These are phyloP conservation scores for Graphilbum ipis-grandicollis DNA, from an alignment of 2,329 filamentous ascomycete genomes.

Conservation along the genomic window DNA sequence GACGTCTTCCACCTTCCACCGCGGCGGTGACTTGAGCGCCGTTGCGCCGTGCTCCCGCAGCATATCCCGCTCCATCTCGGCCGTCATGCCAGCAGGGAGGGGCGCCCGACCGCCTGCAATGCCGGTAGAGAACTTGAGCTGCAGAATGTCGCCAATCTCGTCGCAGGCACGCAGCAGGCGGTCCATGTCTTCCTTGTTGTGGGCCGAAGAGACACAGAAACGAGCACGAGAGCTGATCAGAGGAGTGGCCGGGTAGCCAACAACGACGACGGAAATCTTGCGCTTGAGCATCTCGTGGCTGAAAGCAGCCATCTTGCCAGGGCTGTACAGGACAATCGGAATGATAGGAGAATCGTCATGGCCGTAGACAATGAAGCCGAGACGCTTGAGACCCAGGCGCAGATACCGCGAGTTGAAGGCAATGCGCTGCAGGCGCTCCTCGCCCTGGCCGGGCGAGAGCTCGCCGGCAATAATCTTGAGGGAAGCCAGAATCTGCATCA, in stretches of 20 bases:
- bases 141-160: slow-evolving; percentile 77
- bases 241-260: slow-evolving; percentile 91
- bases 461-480: slow-evolving; percentile 83
- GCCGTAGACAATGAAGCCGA: slow-evolving; percentile 92
- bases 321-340: slow-evolving; percentile 85
- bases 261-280: slow-evolving; percentile 93
- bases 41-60: slow-evolving; percentile 44
- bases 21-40: slow-evolving; percentile 57
- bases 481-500: slow-evolving; percentile 79
- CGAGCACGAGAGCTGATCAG: slow-evolving; percentile 86
- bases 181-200: slow-evolving; percentile 97
- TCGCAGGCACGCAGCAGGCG: slow-evolving; percentile 77
- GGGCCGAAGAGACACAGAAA: slow-evolving; percentile 88
- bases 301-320: slow-evolving; percentile 97
- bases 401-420: slow-evolving; percentile 98
- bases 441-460: slow-evolving; percentile 73
- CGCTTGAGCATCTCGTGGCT: slow-evolving; percentile 96
- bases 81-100: slow-evolving; percentile 51
- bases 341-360: slow-evolving; percentile 98
- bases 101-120: slow-evolving; percentile 75
- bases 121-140: slow-evolving; percentile 94
- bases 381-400: slow-evolving; percentile 88
- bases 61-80: slow-evolving; percentile 57
- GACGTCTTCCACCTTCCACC: slow-evolving; percentile 76
- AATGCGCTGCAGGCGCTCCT: slow-evolving; percentile 86